Base-by-base conservation (phyloP, 2,329 filamentous ascomycete genomes). In the Curvularia spicifera region DNA sequence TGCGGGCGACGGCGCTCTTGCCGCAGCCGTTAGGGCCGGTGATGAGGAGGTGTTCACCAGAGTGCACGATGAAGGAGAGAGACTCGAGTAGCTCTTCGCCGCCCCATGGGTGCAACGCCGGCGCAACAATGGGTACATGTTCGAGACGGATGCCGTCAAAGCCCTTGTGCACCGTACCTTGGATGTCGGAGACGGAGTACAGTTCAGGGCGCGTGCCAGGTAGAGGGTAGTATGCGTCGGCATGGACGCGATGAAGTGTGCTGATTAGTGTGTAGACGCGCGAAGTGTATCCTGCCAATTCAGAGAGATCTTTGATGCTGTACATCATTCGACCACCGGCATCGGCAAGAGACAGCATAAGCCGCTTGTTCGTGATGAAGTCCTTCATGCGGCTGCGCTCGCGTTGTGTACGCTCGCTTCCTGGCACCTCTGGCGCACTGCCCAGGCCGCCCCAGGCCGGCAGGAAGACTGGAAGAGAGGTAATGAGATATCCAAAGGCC, bases 311-410 rank as follows among this genome's bases (percentile, higher is more conserved):
- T 79, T 99, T 99, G 82, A 99, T 96, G 61, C 91, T 95, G 81
- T 99, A 99, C 95, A 99, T 99, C 92, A 99, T 97, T 46, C 95
- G 87, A 26, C 94, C 94, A 58, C 95, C 95, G 1, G 95, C 95
- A 78, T 99, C 95, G 9, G 95, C 95, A 37, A 99, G 85, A 15
- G 94, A 98, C 31, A 99, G 85, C 95, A 99, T 98, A 39, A 99
- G 88, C 4, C 95, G 88, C 78, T 99, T 98, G 80, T 99, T 99
- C 12, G 95, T 99, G 78, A 99, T 97, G 78, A 99, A 99, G 33
- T 96, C 92, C 80, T 96, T 95, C 91, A 98, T 99, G 40, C 96
- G 91, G 56, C 89, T 88, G 46, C 91, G 87, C 76, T 96, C 91
- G 28, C 90, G 85, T 28, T 85, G 84, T 28, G 82, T 82, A 61